A percentile compares a stretch with the other conserved stretches of the same genome.
These are phyloP conservation scores for Cladosporium oxysporum DNA, from an alignment of 2,329 filamentous ascomycete genomes.

Conservation along the genomic window DNA sequence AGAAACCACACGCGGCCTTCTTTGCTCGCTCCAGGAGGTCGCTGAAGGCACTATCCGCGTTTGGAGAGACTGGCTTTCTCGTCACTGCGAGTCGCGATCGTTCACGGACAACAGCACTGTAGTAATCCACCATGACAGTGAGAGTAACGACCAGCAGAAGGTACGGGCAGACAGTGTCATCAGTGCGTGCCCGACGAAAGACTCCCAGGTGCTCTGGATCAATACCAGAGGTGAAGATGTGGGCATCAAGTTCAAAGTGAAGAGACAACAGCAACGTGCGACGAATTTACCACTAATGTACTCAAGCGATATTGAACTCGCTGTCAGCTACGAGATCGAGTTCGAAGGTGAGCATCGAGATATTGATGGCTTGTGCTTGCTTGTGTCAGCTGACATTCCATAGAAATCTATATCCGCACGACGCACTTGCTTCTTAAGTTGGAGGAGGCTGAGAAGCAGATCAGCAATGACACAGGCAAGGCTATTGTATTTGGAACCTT, in stretches of 20 bases:
- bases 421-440: slow-evolving; percentile 64
- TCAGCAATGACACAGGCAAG: slow-evolving; percentile 62
- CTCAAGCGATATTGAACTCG: slow-evolving; percentile 61
- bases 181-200: slow-evolving; percentile 28
- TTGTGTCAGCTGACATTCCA: slow-evolving; percentile 19
- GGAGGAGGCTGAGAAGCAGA: slow-evolving; percentile 64
- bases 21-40: slow-evolving; percentile 65
- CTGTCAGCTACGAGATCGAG: slow-evolving; percentile 69
- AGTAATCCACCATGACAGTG: slow-evolving; percentile 29
- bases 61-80: slow-evolving; percentile 70
- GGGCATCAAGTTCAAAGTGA: slow-evolving; percentile 68
- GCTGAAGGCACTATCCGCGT: slow-evolving; percentile 69
- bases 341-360: slow-evolving; percentile 63
- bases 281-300: slow-evolving; percentile 55
- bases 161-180: slow-evolving; percentile 5
- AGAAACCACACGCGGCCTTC: slow-evolving; percentile 61
- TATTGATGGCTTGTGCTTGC: not conserved
- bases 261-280: slow-evolving; percentile 50
- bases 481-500: slow-evolving; percentile 64
- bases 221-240: slow-evolving; percentile 60
- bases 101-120: slow-evolving; percentile 33
- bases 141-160: slow-evolving; percentile 20
- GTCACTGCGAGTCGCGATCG: slow-evolving; percentile 40
- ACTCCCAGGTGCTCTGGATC: slow-evolving; percentile 65
- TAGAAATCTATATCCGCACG: slow-evolving; percentile 68